Evolutionary conservation across 2,329 filamentous ascomycete genomes (phyloP).

Genomic region (Stachybotrys echinatus): DNA sequence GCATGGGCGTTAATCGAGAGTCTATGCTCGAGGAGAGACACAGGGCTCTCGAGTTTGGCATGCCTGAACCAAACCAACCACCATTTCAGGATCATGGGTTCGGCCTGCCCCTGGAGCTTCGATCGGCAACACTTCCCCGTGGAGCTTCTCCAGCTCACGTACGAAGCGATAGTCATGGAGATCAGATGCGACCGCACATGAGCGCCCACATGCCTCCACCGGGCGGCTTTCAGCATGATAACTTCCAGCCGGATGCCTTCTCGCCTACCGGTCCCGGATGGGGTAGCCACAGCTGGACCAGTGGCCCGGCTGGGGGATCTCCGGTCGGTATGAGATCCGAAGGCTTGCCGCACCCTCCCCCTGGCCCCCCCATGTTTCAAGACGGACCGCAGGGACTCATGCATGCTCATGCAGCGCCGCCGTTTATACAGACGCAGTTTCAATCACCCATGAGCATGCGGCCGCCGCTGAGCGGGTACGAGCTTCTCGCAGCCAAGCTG

Average conservation of each 20-base stretch:
- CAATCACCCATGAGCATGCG: background rate
- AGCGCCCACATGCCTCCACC: background rate
- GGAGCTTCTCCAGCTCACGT: background rate
- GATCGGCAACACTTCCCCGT: background rate
- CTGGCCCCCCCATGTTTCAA: background rate
- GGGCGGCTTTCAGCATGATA: background rate
- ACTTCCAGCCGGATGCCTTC: background rate
- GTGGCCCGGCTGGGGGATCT: background rate
- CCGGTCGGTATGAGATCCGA: background rate
- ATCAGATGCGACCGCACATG: background rate
- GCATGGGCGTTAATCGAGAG: background rate
- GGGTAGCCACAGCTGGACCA: background rate
- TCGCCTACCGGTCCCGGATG: background rate
- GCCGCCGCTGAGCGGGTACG: constrained; percentile 51
- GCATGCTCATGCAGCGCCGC: background rate
- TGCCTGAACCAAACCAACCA: background rate
- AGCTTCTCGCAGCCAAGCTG: constrained; percentile 54
- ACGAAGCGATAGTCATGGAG: background rate
- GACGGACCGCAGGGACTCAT: background rate
- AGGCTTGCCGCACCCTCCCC: background rate
- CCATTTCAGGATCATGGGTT: background rate
- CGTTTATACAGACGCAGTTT: background rate
- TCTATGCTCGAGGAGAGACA: background rate
- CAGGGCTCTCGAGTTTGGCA: background rate
- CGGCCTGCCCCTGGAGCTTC: background rate